Conservation (phyloP, 2,329 filamentous ascomycete genomes). For the Diaporthe sp. region DNA sequence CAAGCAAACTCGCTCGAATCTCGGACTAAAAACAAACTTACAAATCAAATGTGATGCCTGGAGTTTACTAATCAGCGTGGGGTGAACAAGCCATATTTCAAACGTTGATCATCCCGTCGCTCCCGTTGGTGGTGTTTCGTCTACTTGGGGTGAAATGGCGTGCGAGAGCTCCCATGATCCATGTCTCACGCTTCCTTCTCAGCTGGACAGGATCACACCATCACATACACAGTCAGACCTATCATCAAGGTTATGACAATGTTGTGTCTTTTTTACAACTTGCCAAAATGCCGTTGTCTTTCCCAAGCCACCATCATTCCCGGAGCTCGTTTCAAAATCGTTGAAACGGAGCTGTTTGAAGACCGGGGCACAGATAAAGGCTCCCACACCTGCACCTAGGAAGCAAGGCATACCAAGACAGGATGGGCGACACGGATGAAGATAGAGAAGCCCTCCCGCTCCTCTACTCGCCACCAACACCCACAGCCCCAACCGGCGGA, state of each 20-base stretch:
- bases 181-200: conserved; percentile 11
- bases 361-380: too few relatives aligned
- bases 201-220: conserved; percentile 6
- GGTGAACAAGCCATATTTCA: neutral
- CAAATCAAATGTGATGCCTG: neutral
- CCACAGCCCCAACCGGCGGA: neutral
- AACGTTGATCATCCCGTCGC: conserved; percentile 13
- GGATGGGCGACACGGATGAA: neutral
- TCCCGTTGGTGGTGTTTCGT: conserved; percentile 23
- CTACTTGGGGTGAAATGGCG: conserved; percentile 16
- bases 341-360: neutral
- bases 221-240: neutral
- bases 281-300: neutral
- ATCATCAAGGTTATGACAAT: neutral
- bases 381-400: too few relatives aligned
- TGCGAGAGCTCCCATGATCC: conserved; percentile 15
- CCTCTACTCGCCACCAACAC: conserved; percentile 3
- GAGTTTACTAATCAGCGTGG: neutral
- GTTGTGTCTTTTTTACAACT: neutral
- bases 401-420: neutral
- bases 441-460: conserved; percentile 11
- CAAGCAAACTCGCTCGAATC: neutral
- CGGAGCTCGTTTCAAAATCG: neutral
- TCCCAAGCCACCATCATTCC: too few relatives aligned
- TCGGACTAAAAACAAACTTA: neutral